Base-by-base conservation (phyloP, 805 yeast genomes). In the Tetrapisispora fleetii region DNA sequence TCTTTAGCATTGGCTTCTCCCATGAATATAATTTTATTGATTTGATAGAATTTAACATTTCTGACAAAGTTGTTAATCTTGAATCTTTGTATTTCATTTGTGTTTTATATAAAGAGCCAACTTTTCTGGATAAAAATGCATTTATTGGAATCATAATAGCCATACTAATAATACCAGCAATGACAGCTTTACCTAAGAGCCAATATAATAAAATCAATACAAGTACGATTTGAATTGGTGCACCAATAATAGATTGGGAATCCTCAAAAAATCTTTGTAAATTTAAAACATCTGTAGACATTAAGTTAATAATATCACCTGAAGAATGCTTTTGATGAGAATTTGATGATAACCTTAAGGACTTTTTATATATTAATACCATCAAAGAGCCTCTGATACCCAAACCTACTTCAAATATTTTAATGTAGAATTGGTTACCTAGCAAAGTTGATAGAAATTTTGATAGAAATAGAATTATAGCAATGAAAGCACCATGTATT, bases 271-370 rank as follows among this genome's bases (percentile, higher is more conserved):
- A 65, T 37, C 77, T 80, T 58, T 81, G 85, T 28, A 87, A 68
- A 52, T 84, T 72, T 43, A 69, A 68, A 13, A 85, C 80, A 68
- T 88, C 96, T 32, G 85, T 90, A 18, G 93, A 78, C 72, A 85
- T 76, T 58, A 83, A 72, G 58, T 85, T 87, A 54, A 87, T 75
- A 46, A 88, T 84, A 54, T 86, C 95, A 54, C 95, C 95, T 2
- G 90, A 76, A 1, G 87, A 67, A 54, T 76, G 69, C 17, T 74
- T 71, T 32, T 73, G 72, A 51, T 82, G 75, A 8, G 88, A 78
- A 43, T 79, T 81, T 8, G 79, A 75, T 2, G 95, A 80, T n/a
- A 89, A 67, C 18, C 63, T 71, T 49, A 89, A 70, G 0, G 93
- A 74, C 63, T 89, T 89, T 42, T 78, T 76, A 62, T 83, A 88